Percentiles rank a stretch among this genome's conserved stretches.
Evolutionary conservation across 2,329 filamentous ascomycete species (phyloP).

Genomic region (Corinectria fuckeliana): DNA sequence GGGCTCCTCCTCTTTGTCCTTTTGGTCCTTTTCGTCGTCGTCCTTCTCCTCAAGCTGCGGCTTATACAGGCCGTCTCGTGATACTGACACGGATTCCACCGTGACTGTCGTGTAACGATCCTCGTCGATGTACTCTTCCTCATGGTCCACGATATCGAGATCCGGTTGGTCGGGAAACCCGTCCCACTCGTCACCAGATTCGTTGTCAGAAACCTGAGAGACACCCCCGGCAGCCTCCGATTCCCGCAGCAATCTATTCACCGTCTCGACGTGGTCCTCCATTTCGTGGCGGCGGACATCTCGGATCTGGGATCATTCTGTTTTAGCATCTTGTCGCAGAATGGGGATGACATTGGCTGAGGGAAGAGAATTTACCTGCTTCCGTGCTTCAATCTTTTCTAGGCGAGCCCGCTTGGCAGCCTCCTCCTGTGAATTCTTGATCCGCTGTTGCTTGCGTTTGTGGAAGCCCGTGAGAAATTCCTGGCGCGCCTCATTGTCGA

Average conservation of each 20-base stretch:
- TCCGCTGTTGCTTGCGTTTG: conserved; percentile 88
- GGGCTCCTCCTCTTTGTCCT: conserved; percentile 36
- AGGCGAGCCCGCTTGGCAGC: conserved; percentile 78
- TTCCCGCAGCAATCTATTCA: conserved; percentile 73
- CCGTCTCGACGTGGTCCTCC: conserved; percentile 79
- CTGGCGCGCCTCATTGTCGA: conserved; percentile 78
- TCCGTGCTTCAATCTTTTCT: conserved; percentile 76
- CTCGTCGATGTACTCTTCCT: conserved; percentile 96
- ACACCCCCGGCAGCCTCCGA: conserved; percentile 54
- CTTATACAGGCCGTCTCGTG: conserved; percentile 73
- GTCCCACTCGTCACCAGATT: conserved; percentile 64
- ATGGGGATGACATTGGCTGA: neutral
- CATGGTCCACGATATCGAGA: conserved; percentile 70
- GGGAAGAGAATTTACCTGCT: conserved; percentile 65
- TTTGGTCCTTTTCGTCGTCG: conserved; percentile 43
- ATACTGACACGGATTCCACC: conserved; percentile 84
- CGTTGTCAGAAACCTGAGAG: conserved; percentile 50
- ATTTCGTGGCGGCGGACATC: conserved; percentile 84
- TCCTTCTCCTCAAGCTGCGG: conserved; percentile 49
- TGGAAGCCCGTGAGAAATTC: conserved; percentile 96
- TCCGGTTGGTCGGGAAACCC: conserved; percentile 64
- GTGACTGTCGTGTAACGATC: conserved; percentile 96
- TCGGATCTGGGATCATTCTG: conserved; percentile 66
- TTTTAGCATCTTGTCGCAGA: conserved; percentile 20
- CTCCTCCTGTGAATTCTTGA: conserved; percentile 83